Conservation (phyloP, 2,329 filamentous ascomycete species). For the Endocalyx cinctus region DNA sequence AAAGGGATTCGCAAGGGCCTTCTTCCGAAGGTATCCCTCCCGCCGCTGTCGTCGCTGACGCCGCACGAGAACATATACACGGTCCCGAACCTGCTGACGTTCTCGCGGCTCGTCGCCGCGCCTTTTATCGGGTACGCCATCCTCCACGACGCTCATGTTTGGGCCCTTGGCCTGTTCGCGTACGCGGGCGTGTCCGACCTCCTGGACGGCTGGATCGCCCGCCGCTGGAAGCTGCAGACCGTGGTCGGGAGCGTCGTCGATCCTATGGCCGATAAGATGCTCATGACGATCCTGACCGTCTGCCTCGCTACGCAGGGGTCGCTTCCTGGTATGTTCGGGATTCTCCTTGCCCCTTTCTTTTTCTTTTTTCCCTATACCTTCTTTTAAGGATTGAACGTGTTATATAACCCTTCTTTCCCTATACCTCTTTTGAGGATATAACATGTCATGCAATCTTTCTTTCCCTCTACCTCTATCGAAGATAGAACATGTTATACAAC, state of each 20-base stretch:
- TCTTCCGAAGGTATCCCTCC: constrained; percentile 27
- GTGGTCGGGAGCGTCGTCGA: constrained; percentile 94
- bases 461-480: too few species aligned
- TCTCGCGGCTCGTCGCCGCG: constrained; percentile 76
- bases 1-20: constrained; percentile 23
- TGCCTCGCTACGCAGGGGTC: constrained; percentile 78
- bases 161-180: constrained; percentile 79
- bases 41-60: constrained; percentile 26
- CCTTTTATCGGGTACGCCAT: constrained; percentile 87
- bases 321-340: constrained; percentile 63
- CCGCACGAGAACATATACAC: constrained; percentile 92
- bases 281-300: constrained; percentile 91
- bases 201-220: constrained; percentile 89
- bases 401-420: too few species aligned
- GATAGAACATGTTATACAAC: too few species aligned
- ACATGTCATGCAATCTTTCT: too few species aligned
- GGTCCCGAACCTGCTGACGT: constrained; percentile 88
- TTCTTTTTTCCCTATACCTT: constrained; percentile 1
- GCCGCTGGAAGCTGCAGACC: constrained; percentile 81
- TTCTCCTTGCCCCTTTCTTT: constrained; percentile 27
- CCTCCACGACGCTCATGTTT: constrained; percentile 72
- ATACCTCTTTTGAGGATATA: too few species aligned
- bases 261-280: constrained; percentile 91
- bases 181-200: constrained; percentile 91
- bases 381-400: too few species aligned